phyloP scores from a whole-genome alignment of 495 filamentous ascomycete genomes.

The Penicillium parvum region DNA sequence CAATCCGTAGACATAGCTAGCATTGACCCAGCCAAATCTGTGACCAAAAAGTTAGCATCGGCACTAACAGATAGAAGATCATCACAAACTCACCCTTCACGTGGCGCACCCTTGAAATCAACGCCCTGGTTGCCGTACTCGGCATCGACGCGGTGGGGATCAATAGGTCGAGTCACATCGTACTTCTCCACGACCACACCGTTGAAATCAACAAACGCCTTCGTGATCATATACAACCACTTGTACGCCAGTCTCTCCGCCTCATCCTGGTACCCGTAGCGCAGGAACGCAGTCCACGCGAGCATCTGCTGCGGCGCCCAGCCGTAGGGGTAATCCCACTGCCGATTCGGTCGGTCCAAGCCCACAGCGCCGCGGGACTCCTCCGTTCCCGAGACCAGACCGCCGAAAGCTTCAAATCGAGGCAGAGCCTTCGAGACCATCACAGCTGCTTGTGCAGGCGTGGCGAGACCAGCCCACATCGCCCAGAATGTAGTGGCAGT shows the following conservation, averaged over 20 bases:
- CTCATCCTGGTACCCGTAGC: conserved; percentile 87
- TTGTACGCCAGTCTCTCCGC: conserved; percentile 85
- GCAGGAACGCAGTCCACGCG: conserved; percentile 85
- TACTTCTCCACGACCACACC: conserved; percentile 98
- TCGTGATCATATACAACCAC: conserved; percentile 97
- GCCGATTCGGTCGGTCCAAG: conserved; percentile 81
- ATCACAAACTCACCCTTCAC: conserved; percentile 79
- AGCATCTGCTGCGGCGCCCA: conserved; percentile 99
- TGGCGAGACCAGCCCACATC: conserved; percentile 86
- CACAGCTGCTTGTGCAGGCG: conserved; percentile 69
- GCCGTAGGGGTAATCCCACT: conserved; percentile 98
- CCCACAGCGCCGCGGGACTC: conserved; percentile 75
- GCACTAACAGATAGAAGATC: neutral
- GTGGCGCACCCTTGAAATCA: conserved; percentile 89
- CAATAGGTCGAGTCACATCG: conserved; percentile 83
- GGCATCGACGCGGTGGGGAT: conserved; percentile 87
- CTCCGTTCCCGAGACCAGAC: conserved; percentile 84
- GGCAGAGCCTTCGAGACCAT: conserved; percentile 76
- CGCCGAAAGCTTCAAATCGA: conserved; percentile 79
- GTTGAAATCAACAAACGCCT: conserved; percentile 95
- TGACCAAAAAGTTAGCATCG: conserved; percentile 23
- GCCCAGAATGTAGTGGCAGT: conserved; percentile 92
- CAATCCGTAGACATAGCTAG: conserved; percentile 87
- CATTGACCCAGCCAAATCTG: conserved; percentile 98
- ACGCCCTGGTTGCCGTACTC: conserved; percentile 96